phyloP scores from a whole-genome alignment of 2,329 filamentous ascomycete genomes.

The Chrysoporthe deuterocubensis region DNA sequence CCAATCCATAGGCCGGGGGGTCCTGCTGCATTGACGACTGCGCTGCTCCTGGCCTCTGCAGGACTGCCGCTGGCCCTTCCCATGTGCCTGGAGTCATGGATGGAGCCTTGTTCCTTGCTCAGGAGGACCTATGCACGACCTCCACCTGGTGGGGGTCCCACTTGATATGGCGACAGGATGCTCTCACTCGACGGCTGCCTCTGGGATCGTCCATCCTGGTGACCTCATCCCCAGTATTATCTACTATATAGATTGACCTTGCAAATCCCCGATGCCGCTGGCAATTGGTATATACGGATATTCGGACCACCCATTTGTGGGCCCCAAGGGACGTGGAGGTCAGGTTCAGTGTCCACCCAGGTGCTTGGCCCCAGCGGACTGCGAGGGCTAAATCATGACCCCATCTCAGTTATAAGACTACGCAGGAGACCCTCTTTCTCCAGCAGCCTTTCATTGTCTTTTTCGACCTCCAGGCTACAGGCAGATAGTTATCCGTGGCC shows the following conservation, averaged over 20 bases:
- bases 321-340: background rate
- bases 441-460: background rate
- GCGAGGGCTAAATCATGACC: background rate
- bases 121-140: background rate
- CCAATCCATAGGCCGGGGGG: slow-evolving; percentile 4
- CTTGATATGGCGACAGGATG: background rate
- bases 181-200: background rate
- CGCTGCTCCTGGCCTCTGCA: background rate
- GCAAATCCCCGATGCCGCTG: background rate
- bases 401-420: slow-evolving; percentile 1
- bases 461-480: background rate
- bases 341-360: no score
- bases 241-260: background rate
- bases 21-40: slow-evolving; percentile 3
- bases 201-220: background rate
- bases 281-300: background rate
- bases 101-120: background rate
- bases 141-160: background rate
- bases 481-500: background rate
- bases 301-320: background rate
- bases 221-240: background rate
- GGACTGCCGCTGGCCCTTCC: background rate
- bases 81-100: background rate
- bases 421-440: background rate
- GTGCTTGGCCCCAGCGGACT: background rate